A percentile compares a stretch with the other conserved stretches of the same genome.
phyloP scores from a whole-genome alignment of 495 filamentous ascomycete species.

The Penicillium argentinense region DNA sequence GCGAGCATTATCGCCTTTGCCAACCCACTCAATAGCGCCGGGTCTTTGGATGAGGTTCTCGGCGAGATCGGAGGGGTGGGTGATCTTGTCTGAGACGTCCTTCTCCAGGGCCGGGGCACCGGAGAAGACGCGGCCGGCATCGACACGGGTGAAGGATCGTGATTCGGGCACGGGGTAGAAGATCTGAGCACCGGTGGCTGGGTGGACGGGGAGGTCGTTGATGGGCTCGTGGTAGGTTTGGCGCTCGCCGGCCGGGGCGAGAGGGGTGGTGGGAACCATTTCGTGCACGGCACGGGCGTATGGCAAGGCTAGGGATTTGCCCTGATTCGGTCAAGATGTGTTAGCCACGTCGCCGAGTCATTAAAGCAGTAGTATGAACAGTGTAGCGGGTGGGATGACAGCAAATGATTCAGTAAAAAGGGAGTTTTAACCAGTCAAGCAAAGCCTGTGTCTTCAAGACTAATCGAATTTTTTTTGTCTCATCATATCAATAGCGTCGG shows the following conservation, averaged over 20 bases:
- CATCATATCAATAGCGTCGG: conserved; percentile 67
- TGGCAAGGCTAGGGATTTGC: conserved; percentile 70
- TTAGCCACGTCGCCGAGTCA: conserved; percentile 15
- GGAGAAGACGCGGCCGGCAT: conserved; percentile 84
- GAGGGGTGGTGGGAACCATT: conserved; percentile 71
- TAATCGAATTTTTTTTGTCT: conserved; percentile 86
- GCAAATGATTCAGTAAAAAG: conserved; percentile 30
- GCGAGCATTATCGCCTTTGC: conserved; percentile 40
- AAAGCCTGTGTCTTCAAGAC: conserved; percentile 87
- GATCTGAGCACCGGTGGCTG: conserved; percentile 74
- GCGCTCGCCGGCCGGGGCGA: conserved; percentile 24
- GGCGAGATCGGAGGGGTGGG: conserved; percentile 31
- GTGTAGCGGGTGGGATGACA: conserved; percentile 5
- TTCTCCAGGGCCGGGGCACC: conserved; percentile 41
- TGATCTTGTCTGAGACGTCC: conserved; percentile 17
- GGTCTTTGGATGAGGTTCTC: conserved; percentile 27
- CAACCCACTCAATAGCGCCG: conserved; percentile 39
- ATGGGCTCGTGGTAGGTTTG: conserved; percentile 71
- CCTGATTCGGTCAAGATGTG: conserved; percentile 47
- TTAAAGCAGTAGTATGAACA: not conserved
- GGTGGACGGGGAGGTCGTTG: conserved; percentile 86
- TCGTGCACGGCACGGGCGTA: conserved; percentile 72
- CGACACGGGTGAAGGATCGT: conserved; percentile 79
- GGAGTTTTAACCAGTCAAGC: conserved; percentile 67
- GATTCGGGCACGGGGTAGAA: conserved; percentile 92